A percentile compares a stretch with the other conserved stretches of the same genome.
phyloP scores from a whole-genome alignment of 2,329 filamentous ascomycete species.

The Aspergillus ibericus region DNA sequence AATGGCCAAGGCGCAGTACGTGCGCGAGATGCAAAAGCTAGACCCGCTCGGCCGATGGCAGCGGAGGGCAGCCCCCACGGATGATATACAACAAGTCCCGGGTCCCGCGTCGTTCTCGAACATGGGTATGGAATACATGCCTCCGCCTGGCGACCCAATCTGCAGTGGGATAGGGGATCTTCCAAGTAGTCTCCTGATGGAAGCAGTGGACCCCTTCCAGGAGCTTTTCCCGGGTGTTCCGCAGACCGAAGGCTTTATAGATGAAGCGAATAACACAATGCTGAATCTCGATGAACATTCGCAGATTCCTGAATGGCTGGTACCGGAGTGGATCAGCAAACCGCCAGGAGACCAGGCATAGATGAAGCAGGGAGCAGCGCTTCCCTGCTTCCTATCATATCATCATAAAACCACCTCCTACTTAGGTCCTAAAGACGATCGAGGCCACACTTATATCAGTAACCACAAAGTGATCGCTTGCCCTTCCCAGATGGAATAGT shows the following conservation, averaged over 20 bases:
- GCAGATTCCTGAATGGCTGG: neutral
- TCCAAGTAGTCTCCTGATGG: neutral
- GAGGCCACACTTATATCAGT: neutral
- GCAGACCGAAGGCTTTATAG: neutral
- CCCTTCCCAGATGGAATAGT: neutral
- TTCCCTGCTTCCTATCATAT: too few relatives aligned
- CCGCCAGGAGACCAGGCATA: neutral
- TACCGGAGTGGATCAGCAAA: neutral
- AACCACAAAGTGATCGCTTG: neutral
- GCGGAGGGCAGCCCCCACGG: neutral
- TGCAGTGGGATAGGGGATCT: neutral
- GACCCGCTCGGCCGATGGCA: neutral
- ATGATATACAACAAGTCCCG: neutral
- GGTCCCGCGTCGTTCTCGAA: neutral
- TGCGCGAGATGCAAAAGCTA: conserved; percentile 9
- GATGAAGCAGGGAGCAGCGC: neutral
- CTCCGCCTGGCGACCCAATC: neutral
- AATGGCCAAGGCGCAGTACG: conserved; percentile 15
- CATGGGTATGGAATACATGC: neutral
- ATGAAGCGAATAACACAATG: neutral
- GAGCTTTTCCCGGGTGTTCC: neutral
- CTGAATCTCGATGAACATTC: neutral
- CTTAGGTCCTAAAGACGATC: neutral
- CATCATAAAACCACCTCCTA: too few relatives aligned
- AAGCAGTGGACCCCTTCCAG: neutral